Percentiles rank a stretch among this genome's conserved stretches.
Conservation (phyloP, 1,139 yeast species). For the Yamadazyma sp. region DNA sequence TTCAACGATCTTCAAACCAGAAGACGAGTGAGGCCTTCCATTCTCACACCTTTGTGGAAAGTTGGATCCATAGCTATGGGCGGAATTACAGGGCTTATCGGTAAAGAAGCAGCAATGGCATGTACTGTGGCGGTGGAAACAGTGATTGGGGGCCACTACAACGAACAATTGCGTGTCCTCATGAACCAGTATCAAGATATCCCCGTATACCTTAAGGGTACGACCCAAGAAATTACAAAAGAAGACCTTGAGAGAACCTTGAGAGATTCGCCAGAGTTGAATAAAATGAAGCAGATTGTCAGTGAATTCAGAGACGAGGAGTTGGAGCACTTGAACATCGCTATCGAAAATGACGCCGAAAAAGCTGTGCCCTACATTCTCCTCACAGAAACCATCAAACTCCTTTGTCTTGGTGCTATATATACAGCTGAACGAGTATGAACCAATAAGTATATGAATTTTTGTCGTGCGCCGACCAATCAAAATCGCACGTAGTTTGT, state of each 20-base stretch:
- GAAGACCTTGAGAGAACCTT: conserved; percentile 24
- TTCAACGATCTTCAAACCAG: conserved; percentile 75
- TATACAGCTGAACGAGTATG: conserved; percentile 85
- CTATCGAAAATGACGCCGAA: conserved; percentile 87
- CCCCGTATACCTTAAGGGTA: conserved; percentile 43
- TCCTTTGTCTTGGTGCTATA: conserved; percentile 83
- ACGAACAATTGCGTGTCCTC: conserved; percentile 79
- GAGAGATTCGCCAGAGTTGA: conserved; percentile 54
- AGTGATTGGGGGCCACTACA: conserved; percentile 95
- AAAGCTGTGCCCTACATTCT: conserved; percentile 90
- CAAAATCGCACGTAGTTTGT: background rate
- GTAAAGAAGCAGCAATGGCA: conserved; percentile 98
- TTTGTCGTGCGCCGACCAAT: background rate
- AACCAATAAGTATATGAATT: background rate
- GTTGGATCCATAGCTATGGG: conserved; percentile 88
- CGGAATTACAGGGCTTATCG: conserved; percentile 77
- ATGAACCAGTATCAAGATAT: conserved; percentile 53
- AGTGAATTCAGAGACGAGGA: conserved; percentile 90
- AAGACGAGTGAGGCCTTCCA: conserved; percentile 85
- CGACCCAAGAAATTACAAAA: conserved; percentile 29
- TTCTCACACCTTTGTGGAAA: conserved; percentile 92
- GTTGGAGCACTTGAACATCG: conserved; percentile 92
- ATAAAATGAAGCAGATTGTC: conserved; percentile 58
- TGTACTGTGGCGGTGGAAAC: conserved; percentile 99
- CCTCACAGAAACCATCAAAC: conserved; percentile 82